Evolutionary conservation across 2,329 filamentous ascomycete genomes (phyloP), one percentile per base, ranked within the genome.

Genomic region (Ophiostoma novo-ulmi): DNA sequence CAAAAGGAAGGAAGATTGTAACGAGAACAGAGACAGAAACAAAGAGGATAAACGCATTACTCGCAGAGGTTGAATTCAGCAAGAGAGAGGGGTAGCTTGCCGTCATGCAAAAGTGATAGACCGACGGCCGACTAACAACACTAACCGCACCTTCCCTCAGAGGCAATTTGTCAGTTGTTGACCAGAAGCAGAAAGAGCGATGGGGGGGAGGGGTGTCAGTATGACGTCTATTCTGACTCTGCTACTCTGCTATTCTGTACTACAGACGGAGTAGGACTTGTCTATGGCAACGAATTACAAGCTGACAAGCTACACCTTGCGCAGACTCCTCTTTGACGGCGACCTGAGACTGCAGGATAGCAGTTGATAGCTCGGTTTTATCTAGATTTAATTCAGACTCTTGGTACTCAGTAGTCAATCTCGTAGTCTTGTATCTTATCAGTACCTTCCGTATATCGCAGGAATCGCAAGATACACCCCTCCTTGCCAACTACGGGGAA

Each of bases 341-440:
- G 48, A 55, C 48, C 20, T 55, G 48, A 22, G n/a, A 6, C 44
- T 48, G 48, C n/a, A 8, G n/a, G 20, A 22, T 55, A n/a, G 2
- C 48, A 22, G 20, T 10, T 22, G n/a, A 55, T 55, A 55, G 20
- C 48, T 55, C 48, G 20, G 48, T 55, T 55, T 48, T 8, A 22
- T 44, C 41, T 17, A 14, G 14, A 13, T 44, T 5, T 14, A 44
- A 17, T 17, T 5, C 41, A 44, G 14, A 14, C 13, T 31, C 31
- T 31, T 31, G 31, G 31, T 31, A 31, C 31, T 31, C 31, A 31
- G 31, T 31, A 31, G 31, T 31, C 31, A 31, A 3, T 31, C 31
- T 31, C 31, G 31, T 31, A 31, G 31, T 31, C 67, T 63, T 31
- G 20, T 26, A 44, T 64, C 61, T 69, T 69, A 17, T 69, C 58